phyloP scores from a whole-genome alignment of 2,329 filamentous ascomycete genomes.

The Waltergamsia citrina region DNA sequence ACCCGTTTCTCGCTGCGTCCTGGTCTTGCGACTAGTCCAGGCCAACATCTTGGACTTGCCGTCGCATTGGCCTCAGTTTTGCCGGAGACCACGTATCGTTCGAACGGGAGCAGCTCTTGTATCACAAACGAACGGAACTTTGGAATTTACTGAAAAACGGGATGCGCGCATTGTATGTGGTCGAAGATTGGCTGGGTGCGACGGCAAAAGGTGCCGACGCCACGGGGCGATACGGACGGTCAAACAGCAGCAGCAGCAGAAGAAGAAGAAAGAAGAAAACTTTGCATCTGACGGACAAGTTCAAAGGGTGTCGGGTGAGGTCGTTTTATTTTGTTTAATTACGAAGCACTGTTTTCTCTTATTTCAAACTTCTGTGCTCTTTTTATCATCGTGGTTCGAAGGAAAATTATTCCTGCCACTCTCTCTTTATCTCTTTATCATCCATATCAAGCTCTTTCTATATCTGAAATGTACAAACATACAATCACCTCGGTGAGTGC shows the following conservation, averaged over 20 bases:
- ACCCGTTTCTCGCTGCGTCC: slow-evolving; percentile 1
- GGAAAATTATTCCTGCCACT: slow-evolving; percentile 8
- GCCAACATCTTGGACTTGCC: neutral
- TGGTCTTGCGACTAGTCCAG: neutral
- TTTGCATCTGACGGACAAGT: slow-evolving; percentile 18
- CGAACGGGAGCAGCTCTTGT: slow-evolving; percentile 20
- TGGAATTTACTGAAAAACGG: neutral
- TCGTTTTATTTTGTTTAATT: slow-evolving; percentile 45
- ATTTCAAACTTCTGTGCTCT: slow-evolving; percentile 4
- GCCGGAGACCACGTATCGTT: slow-evolving; percentile 8
- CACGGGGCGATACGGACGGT: no score
- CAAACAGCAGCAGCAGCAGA: no score
- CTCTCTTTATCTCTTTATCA: slow-evolving; percentile 15
- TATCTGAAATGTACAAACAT: no score
- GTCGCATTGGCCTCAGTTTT: neutral
- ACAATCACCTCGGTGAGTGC: no score
- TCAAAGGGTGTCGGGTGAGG: slow-evolving; percentile 23
- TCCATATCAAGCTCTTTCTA: no score
- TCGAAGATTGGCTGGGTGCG: neutral
- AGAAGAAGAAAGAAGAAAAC: slow-evolving; percentile 6
- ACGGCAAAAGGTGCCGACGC: neutral
- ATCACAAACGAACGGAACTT: slow-evolving; percentile 16
- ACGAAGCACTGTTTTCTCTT: slow-evolving; percentile 23
- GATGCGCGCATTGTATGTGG: neutral
- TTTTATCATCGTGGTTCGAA: slow-evolving; percentile 12